A percentile compares a stretch with the other conserved stretches of the same genome.
Evolutionary conservation across 2,329 filamentous ascomycete genomes (phyloP).

Genomic region (Pseudogymnoascus sp.): DNA sequence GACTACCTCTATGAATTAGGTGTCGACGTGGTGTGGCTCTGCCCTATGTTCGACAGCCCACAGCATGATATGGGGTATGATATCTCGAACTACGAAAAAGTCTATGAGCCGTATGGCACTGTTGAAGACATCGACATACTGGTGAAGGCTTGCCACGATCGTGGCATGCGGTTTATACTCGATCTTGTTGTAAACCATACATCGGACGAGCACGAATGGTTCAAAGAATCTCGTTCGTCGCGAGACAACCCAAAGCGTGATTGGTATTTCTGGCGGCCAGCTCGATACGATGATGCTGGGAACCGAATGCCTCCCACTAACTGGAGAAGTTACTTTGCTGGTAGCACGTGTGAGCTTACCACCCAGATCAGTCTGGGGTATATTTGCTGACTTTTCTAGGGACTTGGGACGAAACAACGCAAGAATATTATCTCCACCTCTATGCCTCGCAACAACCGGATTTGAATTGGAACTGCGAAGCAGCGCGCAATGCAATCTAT

Average conservation of each 20-base stretch:
- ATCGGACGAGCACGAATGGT: slow-evolving; percentile 61
- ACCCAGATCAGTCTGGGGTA: background rate
- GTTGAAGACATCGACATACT: slow-evolving; percentile 56
- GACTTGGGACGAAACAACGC: slow-evolving; percentile 56
- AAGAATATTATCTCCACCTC: slow-evolving; percentile 69
- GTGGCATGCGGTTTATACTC: slow-evolving; percentile 62
- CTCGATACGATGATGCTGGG: slow-evolving; percentile 46
- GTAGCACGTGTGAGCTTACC: slow-evolving; percentile 49
- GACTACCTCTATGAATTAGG: slow-evolving; percentile 53
- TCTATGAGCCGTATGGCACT: slow-evolving; percentile 58
- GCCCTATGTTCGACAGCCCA: slow-evolving; percentile 55
- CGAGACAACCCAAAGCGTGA: slow-evolving; percentile 45
- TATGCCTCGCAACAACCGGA: slow-evolving; percentile 73
- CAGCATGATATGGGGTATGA: slow-evolving; percentile 65
- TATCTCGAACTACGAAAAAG: slow-evolving; percentile 57
- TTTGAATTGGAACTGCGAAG: slow-evolving; percentile 71
- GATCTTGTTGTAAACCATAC: slow-evolving; percentile 76
- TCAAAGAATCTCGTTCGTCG: slow-evolving; percentile 44
- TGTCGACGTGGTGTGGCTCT: slow-evolving; percentile 58
- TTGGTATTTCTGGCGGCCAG: slow-evolving; percentile 59
- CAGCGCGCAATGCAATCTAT: slow-evolving; percentile 61
- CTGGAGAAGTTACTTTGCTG: slow-evolving; percentile 55
- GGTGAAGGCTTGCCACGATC: slow-evolving; percentile 49
- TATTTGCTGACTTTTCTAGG: slow-evolving; percentile 11
- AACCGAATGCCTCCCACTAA: slow-evolving; percentile 65